Conservation (phyloP, 2,329 filamentous ascomycete species). For the Fonsecaea pugnacius region DNA sequence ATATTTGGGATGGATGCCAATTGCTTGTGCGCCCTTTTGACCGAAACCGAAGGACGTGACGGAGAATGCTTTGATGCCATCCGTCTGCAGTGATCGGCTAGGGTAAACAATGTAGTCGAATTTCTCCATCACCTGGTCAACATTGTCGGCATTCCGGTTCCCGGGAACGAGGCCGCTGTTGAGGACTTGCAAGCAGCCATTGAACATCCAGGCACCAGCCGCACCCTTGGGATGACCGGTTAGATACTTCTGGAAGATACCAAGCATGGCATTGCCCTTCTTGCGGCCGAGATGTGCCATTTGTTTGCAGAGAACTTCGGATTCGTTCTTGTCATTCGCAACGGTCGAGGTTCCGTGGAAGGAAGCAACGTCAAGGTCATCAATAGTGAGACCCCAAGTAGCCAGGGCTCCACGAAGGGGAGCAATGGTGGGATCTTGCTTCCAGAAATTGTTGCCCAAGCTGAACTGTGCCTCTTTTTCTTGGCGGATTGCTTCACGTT, state of each 20-base stretch:
- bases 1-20: constrained; percentile 96
- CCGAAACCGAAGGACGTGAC: constrained; percentile 99
- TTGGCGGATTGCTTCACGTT: constrained; percentile 83
- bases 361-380: constrained; percentile 91
- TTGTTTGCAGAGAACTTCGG: constrained; percentile 94
- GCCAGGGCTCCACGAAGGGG: constrained; percentile 94
- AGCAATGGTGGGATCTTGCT: constrained; percentile 88
- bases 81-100: constrained; percentile 91
- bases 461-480: constrained; percentile 91
- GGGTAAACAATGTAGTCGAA: constrained; percentile 98
- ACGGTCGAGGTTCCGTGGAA: constrained; percentile 99
- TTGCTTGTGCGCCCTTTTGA: constrained; percentile 96
- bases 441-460: constrained; percentile 99
- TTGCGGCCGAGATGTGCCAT: constrained; percentile 90
- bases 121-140: constrained; percentile 94
- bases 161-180: constrained; percentile 93
- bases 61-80: constrained; percentile 97
- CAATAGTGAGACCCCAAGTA: constrained; percentile 96
- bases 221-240: constrained; percentile 99
- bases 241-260: constrained; percentile 99
- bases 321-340: constrained; percentile 99
- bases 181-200: constrained; percentile 93
- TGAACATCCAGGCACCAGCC: constrained; percentile 99
- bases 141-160: constrained; percentile 97
- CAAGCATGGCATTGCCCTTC: constrained; percentile 94